phyloP scores from a whole-genome alignment of 2,329 filamentous ascomycete species.

The Myrmaecium sp. region DNA sequence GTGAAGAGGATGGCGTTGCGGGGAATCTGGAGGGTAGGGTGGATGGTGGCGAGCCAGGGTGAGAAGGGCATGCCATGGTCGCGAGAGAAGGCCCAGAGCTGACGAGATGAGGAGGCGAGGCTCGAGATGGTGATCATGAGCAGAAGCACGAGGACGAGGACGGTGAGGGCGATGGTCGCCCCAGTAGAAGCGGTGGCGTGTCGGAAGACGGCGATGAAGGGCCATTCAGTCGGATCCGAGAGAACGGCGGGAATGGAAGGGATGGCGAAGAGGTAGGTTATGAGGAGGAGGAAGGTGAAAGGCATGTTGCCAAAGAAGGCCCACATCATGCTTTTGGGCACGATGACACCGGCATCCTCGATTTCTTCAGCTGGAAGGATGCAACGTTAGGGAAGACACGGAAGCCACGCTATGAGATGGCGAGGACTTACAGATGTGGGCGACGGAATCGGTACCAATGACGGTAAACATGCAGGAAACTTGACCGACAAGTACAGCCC shows the following conservation, averaged over 20 bases:
- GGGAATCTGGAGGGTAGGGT: constrained; percentile 5
- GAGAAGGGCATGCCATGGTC: constrained; percentile 7
- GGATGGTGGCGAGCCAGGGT: constrained; percentile 5
- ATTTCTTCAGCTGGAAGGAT: constrained; percentile 5
- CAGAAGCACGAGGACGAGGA: constrained; percentile 7
- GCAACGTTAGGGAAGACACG: background rate
- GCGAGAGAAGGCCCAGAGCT: constrained; percentile 8
- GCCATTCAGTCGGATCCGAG: constrained; percentile 14
- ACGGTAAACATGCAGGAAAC: constrained; percentile 11
- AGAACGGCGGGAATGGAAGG: constrained; percentile 11
- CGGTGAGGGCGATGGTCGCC: constrained; percentile 4
- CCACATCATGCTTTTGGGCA: constrained; percentile 7
- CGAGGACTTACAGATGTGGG: constrained; percentile 5
- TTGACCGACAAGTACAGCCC: constrained; percentile 24
- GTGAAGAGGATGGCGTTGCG: constrained; percentile 6
- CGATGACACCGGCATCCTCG: constrained; percentile 5
- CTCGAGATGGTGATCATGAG: constrained; percentile 6
- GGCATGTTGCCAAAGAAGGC: constrained; percentile 6
- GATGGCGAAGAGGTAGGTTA: constrained; percentile 8
- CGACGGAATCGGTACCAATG: constrained; percentile 3
- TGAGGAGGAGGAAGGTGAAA: constrained; percentile 6
- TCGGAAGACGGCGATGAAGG: constrained; percentile 22
- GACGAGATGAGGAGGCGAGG: constrained; percentile 6
- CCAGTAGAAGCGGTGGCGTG: constrained; percentile 5
- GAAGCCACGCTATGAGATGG: background rate